phyloP scores from a whole-genome alignment of 2,329 filamentous ascomycete species.

The Fusarium annulatum region DNA sequence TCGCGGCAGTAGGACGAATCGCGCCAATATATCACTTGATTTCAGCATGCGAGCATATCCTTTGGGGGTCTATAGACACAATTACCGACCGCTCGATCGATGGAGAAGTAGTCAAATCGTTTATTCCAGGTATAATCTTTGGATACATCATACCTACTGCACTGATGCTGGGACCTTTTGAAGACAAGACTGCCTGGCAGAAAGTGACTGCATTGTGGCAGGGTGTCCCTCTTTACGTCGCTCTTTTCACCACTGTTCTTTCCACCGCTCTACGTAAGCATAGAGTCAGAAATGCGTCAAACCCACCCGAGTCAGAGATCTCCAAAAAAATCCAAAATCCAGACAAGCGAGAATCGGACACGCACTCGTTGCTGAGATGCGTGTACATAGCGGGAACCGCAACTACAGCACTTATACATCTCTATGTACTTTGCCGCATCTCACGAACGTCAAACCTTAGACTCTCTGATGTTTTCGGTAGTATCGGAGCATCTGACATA shows the following conservation, averaged over 20 bases:
- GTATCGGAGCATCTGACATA: background rate
- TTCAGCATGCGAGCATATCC: background rate
- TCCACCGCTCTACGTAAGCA: background rate
- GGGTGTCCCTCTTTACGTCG: background rate
- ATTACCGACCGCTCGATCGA: background rate
- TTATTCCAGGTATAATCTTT: background rate
- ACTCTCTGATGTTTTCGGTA: background rate
- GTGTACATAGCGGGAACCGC: background rate
- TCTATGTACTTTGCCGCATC: background rate
- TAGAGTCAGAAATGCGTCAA: fast-evolving
- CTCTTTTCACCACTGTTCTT: background rate
- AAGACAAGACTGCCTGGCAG: background rate
- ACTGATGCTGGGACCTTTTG: background rate
- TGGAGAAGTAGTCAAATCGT: background rate
- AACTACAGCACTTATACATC: background rate
- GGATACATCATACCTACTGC: background rate
- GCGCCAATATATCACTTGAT: constrained; percentile 1
- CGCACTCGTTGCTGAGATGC: background rate
- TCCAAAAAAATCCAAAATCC: no score
- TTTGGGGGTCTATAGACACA: background rate
- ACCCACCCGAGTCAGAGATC: background rate
- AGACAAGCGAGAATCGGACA: no score
- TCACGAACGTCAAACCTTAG: background rate
- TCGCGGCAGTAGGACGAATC: background rate
- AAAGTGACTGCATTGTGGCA: background rate